Base-by-base conservation (phyloP, 345 rosid species). In the Durio zibethinus region DNA sequence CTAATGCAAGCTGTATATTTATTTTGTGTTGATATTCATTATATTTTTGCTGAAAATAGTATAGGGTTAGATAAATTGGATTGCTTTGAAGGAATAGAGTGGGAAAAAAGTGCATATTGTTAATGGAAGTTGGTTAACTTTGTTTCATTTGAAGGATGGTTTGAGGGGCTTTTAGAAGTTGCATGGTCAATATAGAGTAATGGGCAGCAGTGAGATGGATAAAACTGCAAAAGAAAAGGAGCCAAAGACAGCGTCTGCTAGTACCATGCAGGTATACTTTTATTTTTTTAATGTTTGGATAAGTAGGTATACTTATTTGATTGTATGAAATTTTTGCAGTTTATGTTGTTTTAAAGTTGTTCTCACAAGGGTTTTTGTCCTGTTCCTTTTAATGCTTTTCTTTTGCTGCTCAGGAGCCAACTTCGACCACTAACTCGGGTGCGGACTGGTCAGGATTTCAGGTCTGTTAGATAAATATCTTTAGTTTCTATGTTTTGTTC, bases 401-500 rank as follows among this genome's bases (percentile, higher is more conserved):
- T 6, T 76, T 18, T 79, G 78, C 12, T 83, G 11, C 78, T 78
- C 85, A 93, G 98, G 99, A 93, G 81, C 97, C 87, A 63, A 79
- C 93, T 4, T 82, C 88, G 0, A 86, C 91, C 40, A 77, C 91
- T 64, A 82, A 83, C 83, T 79, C 92, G 52, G 90, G 87, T 83
- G 89, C 97, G n/a, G 99, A 95, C 67, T 95, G 99, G 99, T 82
- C 98, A 14, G 94, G 98, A 54, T 95, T 95, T 86, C 99, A 95
- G 98, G 99, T 95, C 74, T 48, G 67, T 68, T 48, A 73, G 77
- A 61, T 75, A 66, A 78, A 35, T 52, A 23, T 77, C 43, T 10
- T 21, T 48, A 15, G 38, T 16, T 73, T 74, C 56, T 21, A 29
- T 75, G 29, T 9, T 65, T 74, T 53, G 48, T 10, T 20, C 35